Percentiles rank a stretch among this genome's conserved stretches.
These are phyloP conservation scores for Dendrocalamus latiflorus DNA, from an alignment of 202 grass and related monocot genomes.

Conservation along the genomic window DNA sequence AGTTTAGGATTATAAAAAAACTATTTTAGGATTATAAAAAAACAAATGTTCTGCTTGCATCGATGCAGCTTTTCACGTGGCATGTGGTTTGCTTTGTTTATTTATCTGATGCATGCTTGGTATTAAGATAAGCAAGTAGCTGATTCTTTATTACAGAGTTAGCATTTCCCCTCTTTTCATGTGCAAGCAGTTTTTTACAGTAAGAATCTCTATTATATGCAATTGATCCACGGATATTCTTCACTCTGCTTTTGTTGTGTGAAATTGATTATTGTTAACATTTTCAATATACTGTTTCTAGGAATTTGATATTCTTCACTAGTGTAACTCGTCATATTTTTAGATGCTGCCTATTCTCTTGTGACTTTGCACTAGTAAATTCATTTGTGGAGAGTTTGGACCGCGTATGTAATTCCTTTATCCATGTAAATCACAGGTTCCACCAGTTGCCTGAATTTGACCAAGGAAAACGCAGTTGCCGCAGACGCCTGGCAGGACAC, in stretches of 20 bases:
- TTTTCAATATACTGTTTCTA: not conserved
- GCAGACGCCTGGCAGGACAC: no score
- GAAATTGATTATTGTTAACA: not conserved
- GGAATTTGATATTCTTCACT: no score
- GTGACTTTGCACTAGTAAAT: no score
- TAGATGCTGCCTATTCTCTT: no score
- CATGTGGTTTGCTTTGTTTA: slow-evolving; percentile 25
- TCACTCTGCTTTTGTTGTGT: not conserved
- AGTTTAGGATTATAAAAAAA: not conserved
- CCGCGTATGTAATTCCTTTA: no score
- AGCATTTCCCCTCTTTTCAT: slow-evolving; percentile 26
- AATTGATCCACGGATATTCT: not conserved
- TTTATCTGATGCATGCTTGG: slow-evolving; percentile 6
- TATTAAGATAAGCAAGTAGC: slow-evolving; percentile 24
- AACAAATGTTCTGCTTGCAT: not conserved
- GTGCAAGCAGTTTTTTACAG: slow-evolving; percentile 11
- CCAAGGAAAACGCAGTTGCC: no score
- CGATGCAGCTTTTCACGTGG: slow-evolving; percentile 39
- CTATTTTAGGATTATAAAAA: not conserved
- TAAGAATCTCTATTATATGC: not conserved
- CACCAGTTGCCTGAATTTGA: no score
- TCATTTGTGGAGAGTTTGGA: no score
- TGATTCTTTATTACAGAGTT: slow-evolving; percentile 34
- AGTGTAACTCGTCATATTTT: not conserved
- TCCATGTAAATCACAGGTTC: no score